These are phyloP conservation scores for Phytopythium kandeliae DNA, from an alignment of 352 stramenopile genomes.

Conservation along the genomic window DNA sequence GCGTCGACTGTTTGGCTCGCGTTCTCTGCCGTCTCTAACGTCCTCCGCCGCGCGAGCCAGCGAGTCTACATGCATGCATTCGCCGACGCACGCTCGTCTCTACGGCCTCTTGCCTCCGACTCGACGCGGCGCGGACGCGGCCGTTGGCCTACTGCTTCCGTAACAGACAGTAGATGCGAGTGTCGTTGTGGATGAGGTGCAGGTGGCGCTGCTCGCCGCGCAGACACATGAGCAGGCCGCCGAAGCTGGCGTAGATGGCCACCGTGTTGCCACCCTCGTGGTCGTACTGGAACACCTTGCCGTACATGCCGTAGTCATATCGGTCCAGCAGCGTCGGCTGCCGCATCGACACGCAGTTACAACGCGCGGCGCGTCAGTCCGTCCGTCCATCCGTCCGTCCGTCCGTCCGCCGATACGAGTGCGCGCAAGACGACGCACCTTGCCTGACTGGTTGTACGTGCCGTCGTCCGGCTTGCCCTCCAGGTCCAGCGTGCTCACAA, in stretches of 20 bases:
- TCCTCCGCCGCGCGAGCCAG: neutral
- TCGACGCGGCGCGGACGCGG: too few relatives aligned
- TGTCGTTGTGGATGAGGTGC: conserved; percentile 96
- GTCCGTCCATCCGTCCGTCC: too few relatives aligned
- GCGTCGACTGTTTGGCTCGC: neutral
- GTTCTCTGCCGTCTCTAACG: neutral
- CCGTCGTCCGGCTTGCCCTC: conserved; percentile 95
- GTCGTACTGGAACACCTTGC: conserved; percentile 96
- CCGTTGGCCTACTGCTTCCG: conserved; percentile 81
- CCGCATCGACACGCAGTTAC: too few relatives aligned
- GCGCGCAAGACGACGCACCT: too few relatives aligned
- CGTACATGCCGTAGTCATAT: conserved; percentile 99
- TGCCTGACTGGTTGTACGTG: conserved; percentile 90
- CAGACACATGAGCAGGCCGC: conserved; percentile 96
- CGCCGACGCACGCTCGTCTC: too few relatives aligned
- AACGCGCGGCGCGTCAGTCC: too few relatives aligned
- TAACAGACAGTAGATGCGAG: conserved; percentile 92
- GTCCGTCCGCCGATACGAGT: too few relatives aligned
- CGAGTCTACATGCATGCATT: conserved; percentile 2
- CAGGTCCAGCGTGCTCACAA: conserved; percentile 95
- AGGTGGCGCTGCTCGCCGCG: conserved; percentile 96
- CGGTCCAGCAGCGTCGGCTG: conserved; percentile 92
- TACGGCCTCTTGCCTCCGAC: neutral
- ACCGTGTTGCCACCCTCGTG: conserved; percentile 93
- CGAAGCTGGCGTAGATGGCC: conserved; percentile 94